These are phyloP conservation scores for Lolium multiflorum DNA, from an alignment of 176 grass and related monocot genomes.

Conservation along the genomic window DNA sequence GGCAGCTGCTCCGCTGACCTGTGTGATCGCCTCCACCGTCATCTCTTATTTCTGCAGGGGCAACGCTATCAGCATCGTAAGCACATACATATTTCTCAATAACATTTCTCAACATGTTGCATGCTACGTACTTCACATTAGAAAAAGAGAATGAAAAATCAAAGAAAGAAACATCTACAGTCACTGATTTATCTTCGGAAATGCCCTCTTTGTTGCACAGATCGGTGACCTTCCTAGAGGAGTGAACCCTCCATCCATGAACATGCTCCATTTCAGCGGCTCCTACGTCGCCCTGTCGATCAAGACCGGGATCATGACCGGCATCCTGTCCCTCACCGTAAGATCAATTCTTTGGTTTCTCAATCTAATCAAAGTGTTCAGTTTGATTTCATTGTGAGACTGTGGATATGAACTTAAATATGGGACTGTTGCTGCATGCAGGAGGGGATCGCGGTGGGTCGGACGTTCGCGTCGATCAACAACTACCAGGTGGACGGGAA, in stretches of 20 bases:
- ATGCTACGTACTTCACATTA: background rate
- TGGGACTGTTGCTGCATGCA: constrained; percentile 41
- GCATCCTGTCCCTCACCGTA: constrained; percentile 94
- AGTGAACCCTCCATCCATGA: constrained; percentile 90
- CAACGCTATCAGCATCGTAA: constrained; percentile 83
- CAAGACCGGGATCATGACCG: constrained; percentile 94
- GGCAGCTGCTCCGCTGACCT: constrained; percentile 82
- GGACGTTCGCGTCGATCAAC: constrained; percentile 96
- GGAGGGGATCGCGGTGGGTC: constrained; percentile 94
- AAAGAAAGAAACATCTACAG: background rate
- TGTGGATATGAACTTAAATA: background rate
- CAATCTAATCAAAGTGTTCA: background rate
- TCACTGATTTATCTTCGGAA: background rate
- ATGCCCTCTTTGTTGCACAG: constrained; percentile 30
- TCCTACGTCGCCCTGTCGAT: constrained; percentile 81
- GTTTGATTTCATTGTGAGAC: background rate
- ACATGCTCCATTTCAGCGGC: constrained; percentile 84
- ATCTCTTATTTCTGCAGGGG: constrained; percentile 78
- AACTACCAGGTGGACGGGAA: constrained; percentile 99
- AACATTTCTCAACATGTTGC: background rate
- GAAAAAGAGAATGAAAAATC: background rate
- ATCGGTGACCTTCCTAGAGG: constrained; percentile 83
- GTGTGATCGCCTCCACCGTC: constrained; percentile 85
- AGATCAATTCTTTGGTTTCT: background rate
- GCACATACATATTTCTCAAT: background rate